Conservation (phyloP, 148 eudicot genomes). For the Vaccinium macrocarpon region DNA sequence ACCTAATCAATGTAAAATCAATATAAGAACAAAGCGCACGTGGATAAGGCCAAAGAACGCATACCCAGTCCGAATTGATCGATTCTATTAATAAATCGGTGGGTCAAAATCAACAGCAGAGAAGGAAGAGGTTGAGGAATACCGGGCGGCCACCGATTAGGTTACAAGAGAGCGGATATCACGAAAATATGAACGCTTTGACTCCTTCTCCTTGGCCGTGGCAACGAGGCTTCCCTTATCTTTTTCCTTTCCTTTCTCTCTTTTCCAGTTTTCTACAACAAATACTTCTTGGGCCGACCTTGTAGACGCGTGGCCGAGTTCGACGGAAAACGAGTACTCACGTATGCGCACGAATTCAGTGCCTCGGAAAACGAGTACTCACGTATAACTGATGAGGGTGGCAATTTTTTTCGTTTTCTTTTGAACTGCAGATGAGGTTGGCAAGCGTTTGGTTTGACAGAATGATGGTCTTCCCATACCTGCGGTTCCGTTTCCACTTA, state of each 20-base stretch:
- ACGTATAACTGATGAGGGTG: not conserved
- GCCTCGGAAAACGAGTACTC: not conserved
- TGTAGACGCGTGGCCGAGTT: not conserved
- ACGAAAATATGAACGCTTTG: not conserved
- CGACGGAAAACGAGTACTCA: not conserved
- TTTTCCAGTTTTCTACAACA: not conserved
- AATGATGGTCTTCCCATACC: no score
- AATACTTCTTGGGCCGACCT: not conserved
- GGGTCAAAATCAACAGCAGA: not conserved
- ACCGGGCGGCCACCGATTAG: not conserved
- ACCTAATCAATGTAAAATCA: not conserved
- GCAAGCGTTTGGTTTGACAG: not conserved
- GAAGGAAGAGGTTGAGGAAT: not conserved
- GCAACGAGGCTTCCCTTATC: not conserved
- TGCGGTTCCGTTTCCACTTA: no score
- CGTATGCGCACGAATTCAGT: not conserved
- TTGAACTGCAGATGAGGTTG: no score
- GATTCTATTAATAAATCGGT: not conserved
- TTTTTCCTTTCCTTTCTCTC: not conserved
- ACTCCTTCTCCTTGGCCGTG: conserved; percentile 11
- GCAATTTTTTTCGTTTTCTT: not conserved
- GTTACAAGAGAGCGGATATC: conserved; percentile 7
- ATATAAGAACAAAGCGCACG: not conserved
- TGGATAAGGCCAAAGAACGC: not conserved
- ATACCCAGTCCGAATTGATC: not conserved